phyloP scores from a whole-genome alignment of 305 asterid genomes.

The Fraxinus ornus region DNA sequence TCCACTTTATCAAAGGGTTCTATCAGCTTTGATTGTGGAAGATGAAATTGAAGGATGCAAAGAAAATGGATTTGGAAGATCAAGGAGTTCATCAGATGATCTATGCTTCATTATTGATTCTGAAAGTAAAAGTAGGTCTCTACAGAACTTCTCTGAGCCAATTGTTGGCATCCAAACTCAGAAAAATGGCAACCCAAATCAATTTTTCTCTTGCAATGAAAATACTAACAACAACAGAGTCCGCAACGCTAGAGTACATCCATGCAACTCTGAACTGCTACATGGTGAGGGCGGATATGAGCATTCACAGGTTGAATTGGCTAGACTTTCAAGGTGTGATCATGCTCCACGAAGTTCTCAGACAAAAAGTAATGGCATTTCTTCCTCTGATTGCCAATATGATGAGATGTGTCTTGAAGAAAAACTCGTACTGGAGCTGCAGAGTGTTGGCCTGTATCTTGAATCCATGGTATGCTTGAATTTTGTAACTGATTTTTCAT shows the following conservation, averaged over 20 bases:
- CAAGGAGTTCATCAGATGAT: conserved; percentile 46
- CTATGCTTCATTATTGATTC: conserved; percentile 35
- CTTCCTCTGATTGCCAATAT: conserved; percentile 57
- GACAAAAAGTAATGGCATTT: conserved; percentile 35
- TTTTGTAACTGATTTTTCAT: conserved; percentile 6
- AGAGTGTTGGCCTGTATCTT: conserved; percentile 67
- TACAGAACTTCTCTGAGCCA: conserved; percentile 50
- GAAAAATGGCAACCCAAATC: conserved; percentile 38
- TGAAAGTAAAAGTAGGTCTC: conserved; percentile 46
- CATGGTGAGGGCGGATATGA: conserved; percentile 51
- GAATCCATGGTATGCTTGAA: conserved; percentile 79
- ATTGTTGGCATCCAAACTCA: conserved; percentile 41
- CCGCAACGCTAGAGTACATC: conserved; percentile 38
- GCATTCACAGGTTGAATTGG: conserved; percentile 63
- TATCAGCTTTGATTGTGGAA: conserved; percentile 84
- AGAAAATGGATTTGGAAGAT: conserved; percentile 62
- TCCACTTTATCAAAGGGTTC: conserved; percentile 85
- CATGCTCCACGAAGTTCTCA: conserved; percentile 41
- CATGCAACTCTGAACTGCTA: conserved; percentile 51
- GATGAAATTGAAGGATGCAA: conserved; percentile 77
- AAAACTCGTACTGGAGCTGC: conserved; percentile 70
- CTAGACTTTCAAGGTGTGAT: conserved; percentile 55
- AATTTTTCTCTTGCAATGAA: conserved; percentile 49
- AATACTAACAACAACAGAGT: conserved; percentile 43
- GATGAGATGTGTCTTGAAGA: conserved; percentile 73